These are phyloP conservation scores for Zarea fungicola DNA, from an alignment of 2,329 filamentous ascomycete species.

Conservation along the genomic window DNA sequence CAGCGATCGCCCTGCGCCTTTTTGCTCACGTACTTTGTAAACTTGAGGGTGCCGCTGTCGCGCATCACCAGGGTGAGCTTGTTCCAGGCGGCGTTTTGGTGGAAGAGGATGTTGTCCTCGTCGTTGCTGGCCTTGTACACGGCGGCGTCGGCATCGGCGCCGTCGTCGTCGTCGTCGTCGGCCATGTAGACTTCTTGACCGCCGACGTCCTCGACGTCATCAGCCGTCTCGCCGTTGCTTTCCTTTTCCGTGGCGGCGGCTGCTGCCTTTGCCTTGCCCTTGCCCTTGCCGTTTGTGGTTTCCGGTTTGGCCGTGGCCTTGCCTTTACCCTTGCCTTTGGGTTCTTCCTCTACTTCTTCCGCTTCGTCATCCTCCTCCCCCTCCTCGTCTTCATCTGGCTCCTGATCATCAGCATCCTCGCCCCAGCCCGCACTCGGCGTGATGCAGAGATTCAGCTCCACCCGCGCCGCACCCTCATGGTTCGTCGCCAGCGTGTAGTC, in stretches of 20 bases:
- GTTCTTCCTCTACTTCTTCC: conserved; percentile 26
- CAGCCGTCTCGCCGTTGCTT: conserved; percentile 23
- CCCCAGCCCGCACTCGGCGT: conserved; percentile 86
- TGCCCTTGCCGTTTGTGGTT: conserved; percentile 19
- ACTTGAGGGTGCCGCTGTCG: conserved; percentile 80
- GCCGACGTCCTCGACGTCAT: conserved; percentile 53
- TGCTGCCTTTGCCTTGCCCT: conserved; percentile 26
- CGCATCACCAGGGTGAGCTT: conserved; percentile 84
- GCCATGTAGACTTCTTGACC: conserved; percentile 94
- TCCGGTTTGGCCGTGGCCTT: conserved; percentile 24
- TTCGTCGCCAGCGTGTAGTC: conserved; percentile 93
- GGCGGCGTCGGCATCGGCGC: conserved; percentile 68
- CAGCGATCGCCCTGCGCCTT: conserved; percentile 83
- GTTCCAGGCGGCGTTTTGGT: conserved; percentile 72
- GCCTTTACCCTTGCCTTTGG: conserved; percentile 29
- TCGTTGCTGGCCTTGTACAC: conserved; percentile 78
- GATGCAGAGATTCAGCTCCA: conserved; percentile 83
- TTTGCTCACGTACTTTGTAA: conserved; percentile 91
- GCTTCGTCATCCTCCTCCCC: conserved; percentile 36
- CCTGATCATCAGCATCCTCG: conserved; percentile 55
- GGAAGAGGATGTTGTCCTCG: conserved; percentile 65
- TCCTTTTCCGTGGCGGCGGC: conserved; percentile 26
- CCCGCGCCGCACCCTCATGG: conserved; percentile 68
- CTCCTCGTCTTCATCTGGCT: conserved; percentile 41
- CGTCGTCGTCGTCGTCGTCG: conserved; percentile 75